phyloP scores from a whole-genome alignment of 768 basidiomycete species.

The Kwoniella dendrophila region DNA sequence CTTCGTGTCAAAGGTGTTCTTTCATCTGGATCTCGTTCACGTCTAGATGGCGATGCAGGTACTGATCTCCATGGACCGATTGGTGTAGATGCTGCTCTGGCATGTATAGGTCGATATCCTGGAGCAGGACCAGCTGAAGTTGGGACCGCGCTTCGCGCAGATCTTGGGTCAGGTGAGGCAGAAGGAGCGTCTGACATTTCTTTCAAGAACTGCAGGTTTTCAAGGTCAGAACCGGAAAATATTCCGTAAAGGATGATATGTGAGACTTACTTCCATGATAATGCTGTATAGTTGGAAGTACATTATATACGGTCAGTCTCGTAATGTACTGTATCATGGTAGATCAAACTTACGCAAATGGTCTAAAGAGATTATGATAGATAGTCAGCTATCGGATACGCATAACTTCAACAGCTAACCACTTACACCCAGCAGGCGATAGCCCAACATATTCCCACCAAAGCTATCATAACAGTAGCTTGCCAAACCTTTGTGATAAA shows the following conservation, averaged over 20 bases:
- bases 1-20: constrained; percentile 55
- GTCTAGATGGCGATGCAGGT: constrained; percentile 32
- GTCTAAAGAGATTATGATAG: constrained; percentile 54
- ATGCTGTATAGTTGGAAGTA: constrained; percentile 61
- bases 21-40: constrained; percentile 36
- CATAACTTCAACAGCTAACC: too few relatives aligned
- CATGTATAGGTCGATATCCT: constrained; percentile 51
- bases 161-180: background rate
- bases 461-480: constrained; percentile 77
- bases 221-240: background rate
- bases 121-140: constrained; percentile 56
- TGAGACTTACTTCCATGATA: constrained; percentile 80
- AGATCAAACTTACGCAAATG: constrained; percentile 65
- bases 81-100: constrained; percentile 53
- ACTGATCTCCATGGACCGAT: constrained; percentile 33
- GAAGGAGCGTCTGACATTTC: constrained; percentile 62
- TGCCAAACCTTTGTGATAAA: constrained; percentile 78
- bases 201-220: constrained; percentile 66
- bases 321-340: too few relatives aligned
- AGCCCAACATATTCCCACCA: constrained; percentile 93
- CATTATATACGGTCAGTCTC: too few relatives aligned
- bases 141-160: background rate
- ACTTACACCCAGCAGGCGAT: constrained; percentile 87
- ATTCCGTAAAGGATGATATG: background rate
- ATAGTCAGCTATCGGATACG: too few relatives aligned